A percentile compares a stretch with the other conserved stretches of the same genome.
phyloP scores from a whole-genome alignment of 2,329 filamentous ascomycete genomes.

The Aspergillus sp. region DNA sequence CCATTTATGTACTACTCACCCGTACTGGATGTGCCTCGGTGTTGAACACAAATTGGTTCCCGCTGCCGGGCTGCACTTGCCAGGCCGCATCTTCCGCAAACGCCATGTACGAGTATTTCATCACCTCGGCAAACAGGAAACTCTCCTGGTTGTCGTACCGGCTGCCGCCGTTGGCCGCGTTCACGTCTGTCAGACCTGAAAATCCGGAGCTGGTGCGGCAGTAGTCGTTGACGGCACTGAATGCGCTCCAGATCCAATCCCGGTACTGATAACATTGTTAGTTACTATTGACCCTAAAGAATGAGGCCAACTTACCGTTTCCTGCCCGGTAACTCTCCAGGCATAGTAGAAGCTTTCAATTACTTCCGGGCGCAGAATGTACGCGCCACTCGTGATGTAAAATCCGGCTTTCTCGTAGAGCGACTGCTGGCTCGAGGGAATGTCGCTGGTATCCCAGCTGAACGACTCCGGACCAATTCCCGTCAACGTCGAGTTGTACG shows the following conservation, averaged over 20 bases:
- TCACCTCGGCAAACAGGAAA: constrained; percentile 83
- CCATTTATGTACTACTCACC: constrained; percentile 8
- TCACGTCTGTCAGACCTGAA: constrained; percentile 67
- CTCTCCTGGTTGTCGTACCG: constrained; percentile 76
- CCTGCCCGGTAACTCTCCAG: constrained; percentile 74
- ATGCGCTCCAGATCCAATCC: constrained; percentile 82
- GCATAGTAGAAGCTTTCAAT: constrained; percentile 86
- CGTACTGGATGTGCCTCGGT: constrained; percentile 63
- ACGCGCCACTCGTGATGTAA: constrained; percentile 64
- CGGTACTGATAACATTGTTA: constrained; percentile 58
- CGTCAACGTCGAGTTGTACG: constrained; percentile 68
- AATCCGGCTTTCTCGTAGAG: constrained; percentile 72
- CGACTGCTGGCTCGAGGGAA: constrained; percentile 49
- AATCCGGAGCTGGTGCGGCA: constrained; percentile 68
- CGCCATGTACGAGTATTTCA: constrained; percentile 82
- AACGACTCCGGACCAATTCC: constrained; percentile 77
- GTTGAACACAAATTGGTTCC: constrained; percentile 63
- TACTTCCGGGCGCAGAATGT: constrained; percentile 76
- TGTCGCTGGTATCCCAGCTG: constrained; percentile 58
- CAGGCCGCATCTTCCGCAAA: constrained; percentile 63
- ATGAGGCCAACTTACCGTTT: constrained; percentile 45
- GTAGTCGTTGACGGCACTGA: constrained; percentile 66
- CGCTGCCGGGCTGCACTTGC: constrained; percentile 55
- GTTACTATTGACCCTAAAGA: neutral
- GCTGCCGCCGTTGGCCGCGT: constrained; percentile 60